A percentile compares a stretch with the other conserved stretches of the same genome.
Conservation (phyloP, 2,329 filamentous ascomycete species). For the Penicillium sp. region DNA sequence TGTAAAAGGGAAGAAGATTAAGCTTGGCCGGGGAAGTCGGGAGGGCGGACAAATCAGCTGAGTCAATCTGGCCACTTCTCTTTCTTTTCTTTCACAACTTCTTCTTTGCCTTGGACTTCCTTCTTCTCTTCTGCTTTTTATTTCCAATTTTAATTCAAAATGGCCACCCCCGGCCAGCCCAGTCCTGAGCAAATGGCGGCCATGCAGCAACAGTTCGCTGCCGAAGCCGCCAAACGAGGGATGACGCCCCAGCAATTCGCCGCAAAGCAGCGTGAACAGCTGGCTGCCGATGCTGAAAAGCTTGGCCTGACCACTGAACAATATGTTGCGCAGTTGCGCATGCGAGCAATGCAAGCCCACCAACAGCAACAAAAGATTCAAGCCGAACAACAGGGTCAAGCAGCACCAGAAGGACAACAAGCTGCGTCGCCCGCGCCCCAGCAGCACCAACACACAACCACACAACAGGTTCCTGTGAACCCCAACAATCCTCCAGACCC, state of each 20-base stretch:
- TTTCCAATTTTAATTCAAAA: conserved; percentile 17
- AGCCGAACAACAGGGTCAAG: conserved; percentile 30
- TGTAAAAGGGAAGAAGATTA: background rate
- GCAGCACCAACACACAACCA: conserved; percentile 38
- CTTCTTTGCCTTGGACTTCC: background rate
- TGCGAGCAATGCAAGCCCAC: conserved; percentile 49
- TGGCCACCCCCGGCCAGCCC: conserved; percentile 51
- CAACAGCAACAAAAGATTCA: conserved; percentile 40
- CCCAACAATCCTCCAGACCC: conserved; percentile 71
- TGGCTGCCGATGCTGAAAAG: conserved; percentile 52
- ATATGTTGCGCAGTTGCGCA: conserved; percentile 47
- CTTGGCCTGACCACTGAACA: conserved; percentile 53
- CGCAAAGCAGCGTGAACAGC: conserved; percentile 54
- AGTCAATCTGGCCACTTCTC: conserved; percentile 32
- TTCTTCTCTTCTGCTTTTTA: conserved; percentile 2
- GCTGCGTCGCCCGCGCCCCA: conserved; percentile 28
- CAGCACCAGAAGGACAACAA: conserved; percentile 42
- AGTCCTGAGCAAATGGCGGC: conserved; percentile 79
- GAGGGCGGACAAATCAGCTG: conserved; percentile 27
- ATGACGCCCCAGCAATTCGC: conserved; percentile 84
- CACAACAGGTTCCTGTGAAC: conserved; percentile 51
- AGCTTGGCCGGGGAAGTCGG: conserved; percentile 11
- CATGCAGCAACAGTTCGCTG: conserved; percentile 79
- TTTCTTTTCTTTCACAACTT: conserved; percentile 16
- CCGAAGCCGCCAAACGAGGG: conserved; percentile 79